Evolutionary conservation across 441 rosid species (phyloP).

Genomic region (Gossypium trilobum): DNA sequence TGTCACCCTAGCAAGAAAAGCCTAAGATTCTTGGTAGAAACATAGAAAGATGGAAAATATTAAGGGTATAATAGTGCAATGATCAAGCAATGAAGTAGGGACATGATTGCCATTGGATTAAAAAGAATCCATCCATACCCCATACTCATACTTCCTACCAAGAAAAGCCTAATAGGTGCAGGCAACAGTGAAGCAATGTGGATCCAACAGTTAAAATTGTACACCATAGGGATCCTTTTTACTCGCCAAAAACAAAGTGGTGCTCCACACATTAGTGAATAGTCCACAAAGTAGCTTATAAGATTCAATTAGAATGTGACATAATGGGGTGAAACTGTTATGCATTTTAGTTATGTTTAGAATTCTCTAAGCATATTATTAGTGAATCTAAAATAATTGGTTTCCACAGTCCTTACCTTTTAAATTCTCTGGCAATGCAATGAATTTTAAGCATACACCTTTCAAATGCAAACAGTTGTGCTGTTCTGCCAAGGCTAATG

Average conservation of each 20-base stretch:
- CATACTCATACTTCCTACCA: not conserved
- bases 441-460: slow-evolving; percentile 63
- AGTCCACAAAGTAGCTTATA: not conserved
- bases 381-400: not conserved
- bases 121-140: not conserved
- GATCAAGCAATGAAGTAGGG: not conserved
- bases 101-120: not conserved
- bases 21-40: not conserved
- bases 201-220: not conserved
- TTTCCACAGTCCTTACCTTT: slow-evolving; percentile 37
- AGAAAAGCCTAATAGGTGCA: not conserved
- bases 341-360: not conserved
- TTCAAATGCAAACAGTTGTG: slow-evolving; percentile 73
- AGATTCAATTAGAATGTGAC: not conserved
- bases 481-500: slow-evolving; percentile 88
- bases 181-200: not conserved
- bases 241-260: not conserved
- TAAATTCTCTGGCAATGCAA: slow-evolving; percentile 64
- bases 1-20: too few relatives aligned
- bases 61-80: not conserved
- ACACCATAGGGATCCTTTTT: not conserved
- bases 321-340: not conserved
- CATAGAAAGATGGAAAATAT: not conserved
- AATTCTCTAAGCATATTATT: not conserved
- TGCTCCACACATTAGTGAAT: not conserved